Evolutionary conservation across 75 land plant species (phyloP).

Genomic region (Gnetum montanum): DNA sequence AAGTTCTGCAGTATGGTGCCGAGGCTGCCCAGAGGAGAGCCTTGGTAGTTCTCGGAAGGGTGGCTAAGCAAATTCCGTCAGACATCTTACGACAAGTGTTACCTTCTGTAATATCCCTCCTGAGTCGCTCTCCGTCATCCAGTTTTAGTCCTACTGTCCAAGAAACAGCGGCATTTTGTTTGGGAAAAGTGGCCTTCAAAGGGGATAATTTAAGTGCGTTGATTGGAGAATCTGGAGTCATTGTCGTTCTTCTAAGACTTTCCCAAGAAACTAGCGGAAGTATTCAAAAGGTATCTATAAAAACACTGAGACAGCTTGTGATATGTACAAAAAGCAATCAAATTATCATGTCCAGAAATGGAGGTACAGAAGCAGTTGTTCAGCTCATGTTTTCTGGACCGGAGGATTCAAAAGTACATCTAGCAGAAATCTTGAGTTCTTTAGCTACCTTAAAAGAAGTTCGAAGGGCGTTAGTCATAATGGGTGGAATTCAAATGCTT

Average conservation of each 20-base stretch:
- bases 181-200: slow-evolving; percentile 11
- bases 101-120: slow-evolving; percentile 11
- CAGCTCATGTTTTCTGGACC: slow-evolving; percentile 8
- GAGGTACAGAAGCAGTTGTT: slow-evolving; percentile 17
- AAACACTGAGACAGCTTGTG: slow-evolving; percentile 18
- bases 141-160: slow-evolving; percentile 3
- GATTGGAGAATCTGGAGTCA: slow-evolving; percentile 20
- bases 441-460: slow-evolving; percentile 22
- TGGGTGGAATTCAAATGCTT: slow-evolving; percentile 10
- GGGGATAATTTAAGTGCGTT: slow-evolving; percentile 9
- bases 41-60: slow-evolving; percentile 10
- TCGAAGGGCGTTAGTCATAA: slow-evolving; percentile 13
- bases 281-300: slow-evolving; percentile 10
- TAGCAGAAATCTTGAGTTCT: slow-evolving; percentile 24
- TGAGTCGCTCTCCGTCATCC: not conserved
- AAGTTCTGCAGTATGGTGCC: not conserved
- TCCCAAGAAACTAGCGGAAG: slow-evolving; percentile 9
- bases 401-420: slow-evolving; percentile 4
- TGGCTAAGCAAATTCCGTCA: slow-evolving; percentile 10
- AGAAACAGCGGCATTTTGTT: slow-evolving; percentile 19
- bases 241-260: slow-evolving; percentile 11
- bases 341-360: slow-evolving; percentile 11
- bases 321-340: slow-evolving; percentile 9
- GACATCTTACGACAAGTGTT: not conserved
- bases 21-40: slow-evolving; percentile 7